Evolutionary conservation across 306 rosid species (phyloP).

Genomic region (Casuarina equisetifolia): DNA sequence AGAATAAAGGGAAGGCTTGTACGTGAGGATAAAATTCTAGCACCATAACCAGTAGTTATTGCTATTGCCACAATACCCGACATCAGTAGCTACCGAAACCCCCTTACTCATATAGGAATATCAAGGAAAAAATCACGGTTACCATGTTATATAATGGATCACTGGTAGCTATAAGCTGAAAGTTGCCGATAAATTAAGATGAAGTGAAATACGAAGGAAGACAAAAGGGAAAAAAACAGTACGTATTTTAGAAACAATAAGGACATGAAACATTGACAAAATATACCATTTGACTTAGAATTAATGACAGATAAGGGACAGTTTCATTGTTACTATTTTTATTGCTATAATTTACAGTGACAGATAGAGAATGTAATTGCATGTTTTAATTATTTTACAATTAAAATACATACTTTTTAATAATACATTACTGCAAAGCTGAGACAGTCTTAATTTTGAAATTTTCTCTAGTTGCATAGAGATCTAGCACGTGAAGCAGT

Average conservation of each 20-base stretch:
- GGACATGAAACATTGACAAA: not conserved
- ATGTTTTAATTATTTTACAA: not conserved
- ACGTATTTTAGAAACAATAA: not conserved
- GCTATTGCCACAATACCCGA: not conserved
- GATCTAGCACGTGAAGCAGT: conserved; percentile 57
- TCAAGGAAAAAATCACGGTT: not conserved
- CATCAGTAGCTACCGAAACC: not conserved
- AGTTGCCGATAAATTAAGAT: not conserved
- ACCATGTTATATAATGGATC: not conserved
- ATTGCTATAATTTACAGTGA: not conserved
- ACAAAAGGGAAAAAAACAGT: not conserved
- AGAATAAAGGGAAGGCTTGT: not conserved
- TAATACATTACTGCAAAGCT: conserved; percentile 4
- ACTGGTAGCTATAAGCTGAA: not conserved
- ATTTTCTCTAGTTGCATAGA: conserved; percentile 42
- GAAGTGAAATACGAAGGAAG: not conserved
- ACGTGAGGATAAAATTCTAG: not conserved
- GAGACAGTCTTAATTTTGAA: not conserved
- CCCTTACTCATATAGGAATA: not conserved
- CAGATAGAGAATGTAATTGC: not conserved
- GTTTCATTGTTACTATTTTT: not conserved
- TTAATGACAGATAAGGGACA: not conserved
- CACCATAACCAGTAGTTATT: not conserved
- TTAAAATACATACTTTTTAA: not conserved
- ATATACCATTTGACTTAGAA: not conserved